Evolutionary conservation across 2,329 filamentous ascomycete species (phyloP), one percentile per base, ranked within the genome.

Genomic region (Colletotrichum incanum): DNA sequence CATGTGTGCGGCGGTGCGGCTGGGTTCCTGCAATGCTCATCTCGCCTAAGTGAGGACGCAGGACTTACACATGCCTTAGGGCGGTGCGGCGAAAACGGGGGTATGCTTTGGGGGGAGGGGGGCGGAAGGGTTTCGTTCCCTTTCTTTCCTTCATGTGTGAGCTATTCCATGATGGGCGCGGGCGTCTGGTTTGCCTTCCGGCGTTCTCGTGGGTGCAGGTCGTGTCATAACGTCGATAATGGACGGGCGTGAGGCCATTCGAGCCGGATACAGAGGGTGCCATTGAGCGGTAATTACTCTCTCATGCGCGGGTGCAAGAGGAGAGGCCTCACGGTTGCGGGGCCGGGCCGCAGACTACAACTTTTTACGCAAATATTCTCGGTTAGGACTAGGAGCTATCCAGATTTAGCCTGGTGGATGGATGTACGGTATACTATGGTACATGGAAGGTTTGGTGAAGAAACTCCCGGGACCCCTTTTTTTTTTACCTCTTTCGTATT

Each of bases 31-130:
- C 34, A 52, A 23, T 54, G 67, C 67, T 71, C 62, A 71, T 71
- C 63, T 71, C 67, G 67, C 55, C 45, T 71, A 71, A 20, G 67
- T 66, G 47, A 60, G 39, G 55, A 58, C 47, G 67, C 67, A 71
- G 54, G 67, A 49, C 63, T 66, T 20, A 71, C 23, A 66, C 62
- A 70, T 54, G 47, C 62, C 61, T 60, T 59, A 47, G 62, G 37
- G 39, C 8, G 41, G 20, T 26, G 60, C 47, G 47, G 47, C 31
- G 47, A 18, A 9, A 28, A 43, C 28, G 39, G 37, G 58, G 28
- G 64, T 18, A 3, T 11, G 50, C n/a, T 2, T 47, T 47, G 43
- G 56, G 56, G 56, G 31, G 34, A 34, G 26, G 39, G 43, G 61
- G n/a, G n/a, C n/a, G n/a, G n/a, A n/a, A n/a, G n/a, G n/a, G n/a